Percentiles rank a stretch among this genome's conserved stretches.
Conservation (phyloP, 2,329 filamentous ascomycete genomes). For the Fusarium sambucinum region DNA sequence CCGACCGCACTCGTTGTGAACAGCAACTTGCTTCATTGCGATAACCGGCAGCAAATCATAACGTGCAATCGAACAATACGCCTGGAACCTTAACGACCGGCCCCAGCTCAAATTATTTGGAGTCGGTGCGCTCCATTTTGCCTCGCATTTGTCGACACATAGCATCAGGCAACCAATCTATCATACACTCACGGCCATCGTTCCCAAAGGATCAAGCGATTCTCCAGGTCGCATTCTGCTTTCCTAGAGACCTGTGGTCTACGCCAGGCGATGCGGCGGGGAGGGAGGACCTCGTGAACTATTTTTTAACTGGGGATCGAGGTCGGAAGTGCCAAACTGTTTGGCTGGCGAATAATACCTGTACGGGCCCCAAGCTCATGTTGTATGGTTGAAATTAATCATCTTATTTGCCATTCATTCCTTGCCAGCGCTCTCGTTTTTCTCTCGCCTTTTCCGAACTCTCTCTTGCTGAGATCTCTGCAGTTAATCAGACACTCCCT, state of each 20-base stretch:
- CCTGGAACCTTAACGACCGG: conserved; percentile 13
- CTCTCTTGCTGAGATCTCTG: background rate
- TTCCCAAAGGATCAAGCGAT: conserved; percentile 25
- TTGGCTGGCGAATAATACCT: conserved; percentile 15
- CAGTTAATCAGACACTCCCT: conserved; percentile 5
- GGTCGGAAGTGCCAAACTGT: conserved; percentile 46
- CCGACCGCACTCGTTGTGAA: background rate
- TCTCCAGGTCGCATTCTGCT: conserved; percentile 36
- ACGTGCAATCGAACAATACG: conserved; percentile 6
- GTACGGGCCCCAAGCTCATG: conserved; percentile 28
- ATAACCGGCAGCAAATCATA: background rate
- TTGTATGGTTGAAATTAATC: conserved; percentile 15
- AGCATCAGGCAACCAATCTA: background rate
- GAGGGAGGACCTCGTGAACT: conserved; percentile 57
- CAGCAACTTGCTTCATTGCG: conserved; percentile 11
- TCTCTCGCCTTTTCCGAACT: conserved; percentile 5
- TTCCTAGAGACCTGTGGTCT: conserved; percentile 42
- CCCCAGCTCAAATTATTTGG: conserved; percentile 2
- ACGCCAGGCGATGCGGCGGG: conserved; percentile 60
- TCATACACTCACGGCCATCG: background rate
- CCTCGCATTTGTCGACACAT: background rate
- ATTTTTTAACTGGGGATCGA: conserved; percentile 50
- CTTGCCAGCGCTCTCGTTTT: conserved; percentile 19
- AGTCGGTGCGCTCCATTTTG: background rate
- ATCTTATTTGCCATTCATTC: conserved; percentile 26